phyloP scores from a whole-genome alignment of 2,329 filamentous ascomycete genomes.

The Colletotrichum incanum region DNA sequence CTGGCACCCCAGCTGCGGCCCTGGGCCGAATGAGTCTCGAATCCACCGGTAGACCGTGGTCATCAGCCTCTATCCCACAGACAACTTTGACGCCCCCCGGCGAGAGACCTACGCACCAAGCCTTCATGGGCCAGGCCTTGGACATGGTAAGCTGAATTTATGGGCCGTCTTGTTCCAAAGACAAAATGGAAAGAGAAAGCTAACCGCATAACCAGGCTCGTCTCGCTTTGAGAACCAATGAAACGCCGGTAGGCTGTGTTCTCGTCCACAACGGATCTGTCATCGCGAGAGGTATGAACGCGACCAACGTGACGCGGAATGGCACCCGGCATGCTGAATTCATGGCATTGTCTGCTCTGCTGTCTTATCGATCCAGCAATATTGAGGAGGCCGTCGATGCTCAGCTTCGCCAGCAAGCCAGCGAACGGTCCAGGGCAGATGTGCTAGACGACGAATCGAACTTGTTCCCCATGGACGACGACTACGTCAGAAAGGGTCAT shows the following conservation, averaged over 20 bases:
- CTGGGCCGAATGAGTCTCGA: conserved; percentile 45
- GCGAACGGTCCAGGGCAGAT: conserved; percentile 44
- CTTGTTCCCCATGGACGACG: conserved; percentile 59
- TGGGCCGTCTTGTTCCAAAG: not conserved
- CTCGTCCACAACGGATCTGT: conserved; percentile 85
- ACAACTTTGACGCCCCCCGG: conserved; percentile 25
- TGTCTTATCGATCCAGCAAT: conserved; percentile 58
- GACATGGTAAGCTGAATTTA: conserved; percentile 76
- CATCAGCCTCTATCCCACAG: conserved; percentile 18
- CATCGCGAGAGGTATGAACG: conserved; percentile 95
- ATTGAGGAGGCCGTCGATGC: conserved; percentile 13
- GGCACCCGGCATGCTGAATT: conserved; percentile 97
- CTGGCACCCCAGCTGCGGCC: conserved; percentile 4
- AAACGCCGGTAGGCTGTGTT: conserved; percentile 97
- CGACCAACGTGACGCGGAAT: conserved; percentile 91
- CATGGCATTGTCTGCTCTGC: conserved; percentile 79
- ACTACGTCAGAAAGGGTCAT: conserved; percentile 69
- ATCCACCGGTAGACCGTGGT: conserved; percentile 32
- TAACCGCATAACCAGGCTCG: conserved; percentile 75
- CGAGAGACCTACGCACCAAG: conserved; percentile 63
- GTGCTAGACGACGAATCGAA: conserved; percentile 44
- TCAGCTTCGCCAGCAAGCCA: conserved; percentile 29
- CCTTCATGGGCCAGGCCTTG: conserved; percentile 89
- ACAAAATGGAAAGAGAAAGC: not conserved
- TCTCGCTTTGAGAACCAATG: conserved; percentile 85